These are phyloP conservation scores for Carex scoparia DNA, from an alignment of 176 grass and related monocot genomes.

Conservation along the genomic window DNA sequence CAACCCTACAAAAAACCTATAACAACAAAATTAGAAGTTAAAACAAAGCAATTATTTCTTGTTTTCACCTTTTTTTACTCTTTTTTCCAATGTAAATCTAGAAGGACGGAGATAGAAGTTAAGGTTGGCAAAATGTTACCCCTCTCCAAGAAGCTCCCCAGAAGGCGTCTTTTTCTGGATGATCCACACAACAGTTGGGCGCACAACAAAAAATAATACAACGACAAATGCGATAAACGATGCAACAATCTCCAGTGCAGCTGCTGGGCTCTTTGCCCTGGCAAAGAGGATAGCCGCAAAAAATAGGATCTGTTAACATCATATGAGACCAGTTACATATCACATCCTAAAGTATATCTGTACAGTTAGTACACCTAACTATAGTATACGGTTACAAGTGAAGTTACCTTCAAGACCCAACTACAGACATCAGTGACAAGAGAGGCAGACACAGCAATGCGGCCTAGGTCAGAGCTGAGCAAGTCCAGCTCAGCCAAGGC, in stretches of 20 bases:
- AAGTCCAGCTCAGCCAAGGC: slow-evolving; percentile 61
- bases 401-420: slow-evolving; percentile 38
- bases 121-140: neutral
- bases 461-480: slow-evolving; percentile 87
- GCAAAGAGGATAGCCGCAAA: neutral
- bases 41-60: neutral
- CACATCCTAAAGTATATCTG: neutral
- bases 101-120: neutral
- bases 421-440: slow-evolving; percentile 61
- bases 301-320: slow-evolving; percentile 8
- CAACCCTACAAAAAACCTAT: slow-evolving; percentile 44
- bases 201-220: neutral
- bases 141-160: slow-evolving; percentile 7
- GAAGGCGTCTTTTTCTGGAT: neutral
- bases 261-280: slow-evolving; percentile 9
- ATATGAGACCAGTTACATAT: neutral
- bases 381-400: neutral
- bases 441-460: slow-evolving; percentile 56
- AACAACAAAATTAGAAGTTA: neutral
- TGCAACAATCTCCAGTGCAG: neutral
- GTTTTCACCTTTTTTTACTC: neutral
- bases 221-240: neutral
- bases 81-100: neutral
- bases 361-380: neutral
- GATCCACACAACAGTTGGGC: neutral